A percentile compares a stretch with the other conserved stretches of the same genome.
Conservation (phyloP, 2,329 filamentous ascomycete genomes). For the Pseudogymnoascus verrucosus region DNA sequence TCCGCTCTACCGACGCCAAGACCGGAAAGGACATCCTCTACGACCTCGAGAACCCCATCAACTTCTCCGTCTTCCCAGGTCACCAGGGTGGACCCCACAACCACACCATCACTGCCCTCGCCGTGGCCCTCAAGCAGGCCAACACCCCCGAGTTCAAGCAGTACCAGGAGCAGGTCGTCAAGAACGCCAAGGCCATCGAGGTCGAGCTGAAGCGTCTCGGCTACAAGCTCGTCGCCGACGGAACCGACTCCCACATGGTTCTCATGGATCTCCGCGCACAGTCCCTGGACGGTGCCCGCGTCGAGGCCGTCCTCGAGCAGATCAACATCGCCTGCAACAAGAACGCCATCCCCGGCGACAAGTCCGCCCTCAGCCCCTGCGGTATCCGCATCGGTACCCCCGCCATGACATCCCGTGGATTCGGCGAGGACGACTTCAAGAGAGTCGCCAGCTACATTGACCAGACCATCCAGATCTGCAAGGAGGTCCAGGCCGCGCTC, state of each 20-base stretch:
- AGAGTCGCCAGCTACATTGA: constrained; percentile 86
- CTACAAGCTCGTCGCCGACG: constrained; percentile 91
- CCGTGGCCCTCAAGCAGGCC: constrained; percentile 92
- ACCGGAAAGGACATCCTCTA: constrained; percentile 83
- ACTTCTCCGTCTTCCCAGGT: constrained; percentile 97
- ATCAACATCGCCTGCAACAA: constrained; percentile 99
- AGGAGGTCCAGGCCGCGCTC: constrained; percentile 73
- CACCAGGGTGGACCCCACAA: constrained; percentile 99
- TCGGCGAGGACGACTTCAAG: constrained; percentile 86
- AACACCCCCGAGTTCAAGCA: constrained; percentile 82
- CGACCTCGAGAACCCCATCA: constrained; percentile 92
- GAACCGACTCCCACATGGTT: constrained; percentile 97
- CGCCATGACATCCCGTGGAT: constrained; percentile 94
- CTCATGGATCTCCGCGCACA: constrained; percentile 86
- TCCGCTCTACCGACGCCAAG: constrained; percentile 84
- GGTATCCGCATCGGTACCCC: constrained; percentile 95
- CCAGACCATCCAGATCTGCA: constrained; percentile 78
- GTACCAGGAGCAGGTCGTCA: constrained; percentile 87
- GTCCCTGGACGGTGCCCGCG: constrained; percentile 82
- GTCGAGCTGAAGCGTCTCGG: constrained; percentile 75
- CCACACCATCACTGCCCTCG: constrained; percentile 96
- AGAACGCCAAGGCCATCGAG: constrained; percentile 89
- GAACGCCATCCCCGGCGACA: constrained; percentile 96
- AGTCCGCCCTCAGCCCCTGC: constrained; percentile 85
- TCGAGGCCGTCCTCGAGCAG: constrained; percentile 92